phyloP scores from a whole-genome alignment of 148 eudicot species.

The Rhododendron ovatum region DNA sequence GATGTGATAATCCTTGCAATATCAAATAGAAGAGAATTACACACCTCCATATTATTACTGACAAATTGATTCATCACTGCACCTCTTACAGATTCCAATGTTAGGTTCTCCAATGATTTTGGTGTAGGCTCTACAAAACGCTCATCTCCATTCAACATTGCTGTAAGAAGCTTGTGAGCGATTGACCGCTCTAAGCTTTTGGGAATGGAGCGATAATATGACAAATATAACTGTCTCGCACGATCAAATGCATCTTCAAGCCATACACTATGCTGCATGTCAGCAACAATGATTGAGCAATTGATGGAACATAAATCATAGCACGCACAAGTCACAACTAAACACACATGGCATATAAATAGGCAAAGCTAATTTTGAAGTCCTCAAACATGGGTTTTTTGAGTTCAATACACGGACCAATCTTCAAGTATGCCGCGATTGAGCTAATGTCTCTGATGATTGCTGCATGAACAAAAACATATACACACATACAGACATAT shows the following conservation, averaged over 20 bases:
- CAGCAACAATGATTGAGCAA: constrained; percentile 12
- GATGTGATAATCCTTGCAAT: not conserved
- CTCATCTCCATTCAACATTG: constrained; percentile 97
- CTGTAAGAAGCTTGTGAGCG: constrained; percentile 88
- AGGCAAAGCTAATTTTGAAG: not conserved
- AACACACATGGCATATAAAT: not conserved
- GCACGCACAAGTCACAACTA: not conserved
- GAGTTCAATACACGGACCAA: too few relatives aligned
- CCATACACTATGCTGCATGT: constrained; percentile 98
- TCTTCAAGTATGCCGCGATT: not conserved
- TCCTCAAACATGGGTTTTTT: not conserved
- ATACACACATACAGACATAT: not conserved
- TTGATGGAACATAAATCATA: not conserved
- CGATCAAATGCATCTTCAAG: constrained; percentile 98
- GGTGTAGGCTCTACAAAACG: constrained; percentile 98
- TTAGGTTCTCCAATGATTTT: constrained; percentile 63
- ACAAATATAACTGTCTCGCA: constrained; percentile 88
- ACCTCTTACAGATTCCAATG: constrained; percentile 72
- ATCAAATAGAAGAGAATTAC: constrained; percentile 3
- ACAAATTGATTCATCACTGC: constrained; percentile 93
- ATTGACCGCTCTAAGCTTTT: constrained; percentile 98
- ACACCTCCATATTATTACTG: constrained; percentile 93
- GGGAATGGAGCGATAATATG: constrained; percentile 93
- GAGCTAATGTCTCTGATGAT: not conserved
- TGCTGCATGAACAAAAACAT: not conserved